A percentile compares a stretch with the other conserved stretches of the same genome.
Evolutionary conservation across 2,329 filamentous ascomycete genomes (phyloP).

Genomic region (Trichoderma sp.): DNA sequence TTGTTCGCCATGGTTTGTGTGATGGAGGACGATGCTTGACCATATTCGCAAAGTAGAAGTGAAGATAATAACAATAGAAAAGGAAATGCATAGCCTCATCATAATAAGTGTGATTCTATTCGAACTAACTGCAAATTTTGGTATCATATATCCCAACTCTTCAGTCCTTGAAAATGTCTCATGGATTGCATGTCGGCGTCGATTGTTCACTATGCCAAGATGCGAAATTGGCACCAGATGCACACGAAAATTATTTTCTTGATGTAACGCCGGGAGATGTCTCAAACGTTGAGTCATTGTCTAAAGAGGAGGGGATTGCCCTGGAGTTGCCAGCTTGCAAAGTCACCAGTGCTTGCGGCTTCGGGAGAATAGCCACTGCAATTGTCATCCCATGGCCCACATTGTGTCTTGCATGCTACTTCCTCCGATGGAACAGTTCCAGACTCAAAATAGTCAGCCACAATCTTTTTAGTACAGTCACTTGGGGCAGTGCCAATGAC

Average conservation of each 20-base stretch:
- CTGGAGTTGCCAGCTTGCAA: neutral
- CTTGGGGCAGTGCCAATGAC: neutral
- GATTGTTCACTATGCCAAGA: neutral
- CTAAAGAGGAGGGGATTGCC: neutral
- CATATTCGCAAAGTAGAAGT: neutral
- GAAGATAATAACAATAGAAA: neutral
- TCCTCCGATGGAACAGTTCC: neutral
- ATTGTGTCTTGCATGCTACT: neutral
- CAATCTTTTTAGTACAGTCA: neutral
- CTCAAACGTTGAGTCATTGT: neutral
- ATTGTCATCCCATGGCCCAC: neutral
- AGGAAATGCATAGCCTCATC: neutral
- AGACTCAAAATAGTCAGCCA: slow-evolving; percentile 1
- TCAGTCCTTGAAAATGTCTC: neutral
- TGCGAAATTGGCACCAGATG: neutral
- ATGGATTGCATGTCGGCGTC: neutral
- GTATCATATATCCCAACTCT: neutral
- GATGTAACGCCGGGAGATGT: neutral
- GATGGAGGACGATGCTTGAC: neutral
- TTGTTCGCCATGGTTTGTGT: neutral
- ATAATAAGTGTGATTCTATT: neutral
- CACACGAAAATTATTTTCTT: neutral
- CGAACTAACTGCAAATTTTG: neutral
- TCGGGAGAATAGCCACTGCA: neutral
- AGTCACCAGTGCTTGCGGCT: neutral